These are phyloP conservation scores for Wallacemonas collosoma DNA, from an alignment of 208 protist species.

Conservation along the genomic window DNA sequence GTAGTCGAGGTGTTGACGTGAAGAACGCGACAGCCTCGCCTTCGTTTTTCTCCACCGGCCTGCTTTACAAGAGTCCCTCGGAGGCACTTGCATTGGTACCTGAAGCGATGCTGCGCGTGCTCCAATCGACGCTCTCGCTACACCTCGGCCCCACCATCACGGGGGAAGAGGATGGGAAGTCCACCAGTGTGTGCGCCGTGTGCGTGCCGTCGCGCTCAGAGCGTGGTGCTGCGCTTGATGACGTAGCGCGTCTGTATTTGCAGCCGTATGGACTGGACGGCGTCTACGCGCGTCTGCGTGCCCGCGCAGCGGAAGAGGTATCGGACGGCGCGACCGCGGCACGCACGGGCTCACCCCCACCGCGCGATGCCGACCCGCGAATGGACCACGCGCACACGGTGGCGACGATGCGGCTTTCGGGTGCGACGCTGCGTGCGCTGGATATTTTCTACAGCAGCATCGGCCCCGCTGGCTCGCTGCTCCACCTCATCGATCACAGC, in stretches of 20 bases:
- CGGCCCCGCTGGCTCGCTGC: conserved; percentile 47
- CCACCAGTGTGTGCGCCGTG: conserved; percentile 44
- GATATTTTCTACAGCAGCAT: conserved; percentile 82
- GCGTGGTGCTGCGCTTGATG: conserved; percentile 28
- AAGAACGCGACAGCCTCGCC: background rate
- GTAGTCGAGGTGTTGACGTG: background rate
- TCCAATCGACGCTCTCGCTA: conserved; percentile 58
- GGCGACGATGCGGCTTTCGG: conserved; percentile 47
- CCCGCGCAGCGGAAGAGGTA: background rate
- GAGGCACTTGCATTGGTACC: conserved; percentile 32
- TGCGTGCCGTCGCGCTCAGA: background rate
- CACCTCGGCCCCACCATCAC: conserved; percentile 72
- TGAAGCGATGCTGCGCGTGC: conserved; percentile 37
- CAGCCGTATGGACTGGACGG: conserved; percentile 53
- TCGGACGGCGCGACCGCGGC: no score
- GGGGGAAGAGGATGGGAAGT: conserved; percentile 75
- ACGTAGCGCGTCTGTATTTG: conserved; percentile 49
- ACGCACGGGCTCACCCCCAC: no score
- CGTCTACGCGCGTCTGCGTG: conserved; percentile 48
- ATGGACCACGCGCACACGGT: no score
- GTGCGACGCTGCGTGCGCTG: conserved; percentile 72
- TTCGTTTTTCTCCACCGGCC: background rate
- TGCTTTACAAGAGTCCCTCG: background rate
- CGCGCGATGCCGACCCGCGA: no score
- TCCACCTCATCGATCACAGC: conserved; percentile 72